Percentiles rank a stretch among this genome's conserved stretches.
Conservation (phyloP, 352 stramenopile genomes). For the Phytophthora boehmeriae region DNA sequence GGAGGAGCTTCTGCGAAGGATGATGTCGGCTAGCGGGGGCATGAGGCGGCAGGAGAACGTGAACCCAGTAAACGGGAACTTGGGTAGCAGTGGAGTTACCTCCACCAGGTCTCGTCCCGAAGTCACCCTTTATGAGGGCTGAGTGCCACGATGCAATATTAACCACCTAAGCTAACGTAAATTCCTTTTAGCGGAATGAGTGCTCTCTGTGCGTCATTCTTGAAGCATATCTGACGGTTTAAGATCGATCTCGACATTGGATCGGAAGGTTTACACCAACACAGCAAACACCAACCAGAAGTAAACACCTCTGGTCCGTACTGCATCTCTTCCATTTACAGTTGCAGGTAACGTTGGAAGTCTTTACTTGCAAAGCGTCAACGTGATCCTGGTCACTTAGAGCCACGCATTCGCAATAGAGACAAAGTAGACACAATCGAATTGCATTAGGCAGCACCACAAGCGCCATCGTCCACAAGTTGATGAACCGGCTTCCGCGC, state of each 20-base stretch:
- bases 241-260: conserved; percentile 20
- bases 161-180: conserved; percentile 23
- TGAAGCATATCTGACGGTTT: conserved; percentile 1
- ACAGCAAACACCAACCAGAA: background rate
- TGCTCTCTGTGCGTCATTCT: conserved; percentile 5
- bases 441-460: no score
- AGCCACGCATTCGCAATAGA: background rate
- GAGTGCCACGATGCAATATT: conserved; percentile 20
- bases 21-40: conserved; percentile 38
- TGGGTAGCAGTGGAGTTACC: conserved; percentile 15
- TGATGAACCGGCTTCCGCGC: conserved; percentile 30
- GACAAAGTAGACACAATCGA: no score
- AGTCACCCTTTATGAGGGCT: conserved; percentile 33
- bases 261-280: background rate
- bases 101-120: conserved; percentile 23
- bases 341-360: no score
- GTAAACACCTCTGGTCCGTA: no score
- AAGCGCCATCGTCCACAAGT: conserved; percentile 24
- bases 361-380: no score
- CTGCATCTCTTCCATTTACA: no score
- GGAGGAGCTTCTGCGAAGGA: conserved; percentile 45
- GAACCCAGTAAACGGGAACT: conserved; percentile 16
- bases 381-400: background rate
- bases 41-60: conserved; percentile 17
- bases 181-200: conserved; percentile 17